Evolutionary conservation across 1,284 basidiomycete species (phyloP), one percentile per base, ranked within the genome.

Genomic region (Ustilago trichophora): DNA sequence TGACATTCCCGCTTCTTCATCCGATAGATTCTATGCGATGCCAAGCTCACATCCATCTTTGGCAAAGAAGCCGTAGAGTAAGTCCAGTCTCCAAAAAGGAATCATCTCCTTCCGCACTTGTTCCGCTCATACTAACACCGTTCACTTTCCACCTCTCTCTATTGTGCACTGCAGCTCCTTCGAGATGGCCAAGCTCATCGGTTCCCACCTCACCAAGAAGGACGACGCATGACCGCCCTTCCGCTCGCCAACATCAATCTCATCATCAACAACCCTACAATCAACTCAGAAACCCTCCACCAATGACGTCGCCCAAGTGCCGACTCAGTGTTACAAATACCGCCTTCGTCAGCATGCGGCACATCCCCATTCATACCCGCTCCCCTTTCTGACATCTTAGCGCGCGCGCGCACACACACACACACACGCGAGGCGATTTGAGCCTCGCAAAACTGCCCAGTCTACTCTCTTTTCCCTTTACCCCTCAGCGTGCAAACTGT

Each of bases 21-120:
- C n/a, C n/a, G n/a, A n/a, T n/a, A 92, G 81, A 93, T 93, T 56
- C 71, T 93, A 2, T 93, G 91, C 76, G 91, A 93, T 80, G 83
- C 85, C 25, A 84, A 83, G 33, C 82, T 93, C 72, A 85, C 85
- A 56, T 86, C 86, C 10, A 85, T 93, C 29, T 92, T 93, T 82
- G 86, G 86, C 57, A 86, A 87, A 16, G 88, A 91, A 69, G 89
- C 87, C 77, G 88, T 93, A 48, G 87, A 90, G 75, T 78, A 47
- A 62, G 76, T 78, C n/a, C 9, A 16, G 7, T 12, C 18, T 7
- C 9, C 16, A 11, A 18, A 24, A 12, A 16, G 15, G 8, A 33
- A 27, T 1, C 16, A 15, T 8, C 13, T n/a, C 21, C 32, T 40
- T 40, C 13, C 35, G 18, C 26, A 22, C 27, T 29, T 6, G 27